These are phyloP conservation scores for Hyaloscypha hepaticicola DNA, from an alignment of 495 filamentous ascomycete species.

Conservation along the genomic window DNA sequence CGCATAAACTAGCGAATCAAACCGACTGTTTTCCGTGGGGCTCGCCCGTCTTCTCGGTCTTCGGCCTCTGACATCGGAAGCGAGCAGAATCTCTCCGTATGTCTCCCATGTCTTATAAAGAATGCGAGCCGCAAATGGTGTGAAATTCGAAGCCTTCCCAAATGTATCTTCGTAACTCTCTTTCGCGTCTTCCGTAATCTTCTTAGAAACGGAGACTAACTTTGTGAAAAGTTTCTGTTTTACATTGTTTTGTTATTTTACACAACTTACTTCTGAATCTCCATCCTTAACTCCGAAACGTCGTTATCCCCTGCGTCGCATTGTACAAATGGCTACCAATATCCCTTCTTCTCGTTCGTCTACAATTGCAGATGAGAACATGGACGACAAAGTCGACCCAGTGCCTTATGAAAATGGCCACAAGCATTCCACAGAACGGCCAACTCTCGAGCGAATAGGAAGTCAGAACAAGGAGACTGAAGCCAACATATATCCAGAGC, in stretches of 20 bases:
- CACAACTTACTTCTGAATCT: background rate
- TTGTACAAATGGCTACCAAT: background rate
- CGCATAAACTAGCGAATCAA: too few relatives aligned
- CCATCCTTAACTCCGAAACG: background rate
- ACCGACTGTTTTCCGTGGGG: too few relatives aligned
- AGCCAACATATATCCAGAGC: slow-evolving; percentile 41
- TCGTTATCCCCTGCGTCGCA: background rate
- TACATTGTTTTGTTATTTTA: background rate
- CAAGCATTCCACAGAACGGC: slow-evolving; percentile 9
- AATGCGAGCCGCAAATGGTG: background rate
- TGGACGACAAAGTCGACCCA: slow-evolving; percentile 13
- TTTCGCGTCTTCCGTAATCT: background rate
- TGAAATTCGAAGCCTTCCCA: background rate
- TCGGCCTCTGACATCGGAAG: background rate
- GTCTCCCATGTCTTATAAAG: background rate
- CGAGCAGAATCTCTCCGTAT: background rate
- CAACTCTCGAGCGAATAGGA: slow-evolving; percentile 22
- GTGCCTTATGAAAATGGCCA: slow-evolving; percentile 13
- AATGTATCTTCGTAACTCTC: background rate
- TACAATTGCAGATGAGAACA: slow-evolving; percentile 14
- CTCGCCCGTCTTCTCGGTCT: background rate
- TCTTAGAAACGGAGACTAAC: background rate
- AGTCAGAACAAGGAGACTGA: slow-evolving; percentile 34
- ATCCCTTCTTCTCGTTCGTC: background rate
- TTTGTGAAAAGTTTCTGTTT: background rate